Evolutionary conservation across 1,139 yeast species (phyloP), one percentile per base, ranked within the genome.

Genomic region (Blastobotrys niveus): DNA sequence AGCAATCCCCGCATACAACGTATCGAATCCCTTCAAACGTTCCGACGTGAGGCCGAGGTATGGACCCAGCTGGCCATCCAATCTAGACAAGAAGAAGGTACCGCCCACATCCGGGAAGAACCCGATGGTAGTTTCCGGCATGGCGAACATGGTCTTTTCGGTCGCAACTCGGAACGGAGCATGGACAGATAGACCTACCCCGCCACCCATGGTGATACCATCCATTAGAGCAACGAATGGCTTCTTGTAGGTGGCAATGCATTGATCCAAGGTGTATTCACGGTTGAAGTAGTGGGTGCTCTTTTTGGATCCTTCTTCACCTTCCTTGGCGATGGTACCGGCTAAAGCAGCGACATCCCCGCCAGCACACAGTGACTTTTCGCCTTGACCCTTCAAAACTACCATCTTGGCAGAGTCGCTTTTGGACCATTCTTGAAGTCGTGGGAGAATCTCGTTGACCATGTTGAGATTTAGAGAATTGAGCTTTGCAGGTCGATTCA

Each of bases 71-170:
- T 84, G 79, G 49, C 86, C 87, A 58, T 84, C 91, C 51, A 88
- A 67, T 54, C 86, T 76, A 34, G 95, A 87, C 55, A 93, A 71
- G 66, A 89, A 89, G 66, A 85, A 89, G 5, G 95, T 80, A 34
- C 94, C 82, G 35, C 97, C 98, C 8, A 91, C 97, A 63, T 91
- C 99, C 8, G 96, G 95, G 70, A 86, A 85, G 64, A 89, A 87
- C 0, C 99, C 99, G 62, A 93, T 91, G 57, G 86, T 91, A 74
- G 93, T 83, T 65, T 91, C 98, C 5, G 98, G 98, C 98, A 91
- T 93, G 49, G 97, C 95, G 67, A 89, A 77, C 60, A 81, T 75
- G 17, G 97, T 89, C 58, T 77, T 76, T 59, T 91, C 97, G 31
- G 96, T 86, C 10, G 93, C 94, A 40, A 91, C 72, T 61, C 98